These are phyloP conservation scores for Cicer judaicum DNA, from an alignment of 306 rosid species.

Conservation along the genomic window DNA sequence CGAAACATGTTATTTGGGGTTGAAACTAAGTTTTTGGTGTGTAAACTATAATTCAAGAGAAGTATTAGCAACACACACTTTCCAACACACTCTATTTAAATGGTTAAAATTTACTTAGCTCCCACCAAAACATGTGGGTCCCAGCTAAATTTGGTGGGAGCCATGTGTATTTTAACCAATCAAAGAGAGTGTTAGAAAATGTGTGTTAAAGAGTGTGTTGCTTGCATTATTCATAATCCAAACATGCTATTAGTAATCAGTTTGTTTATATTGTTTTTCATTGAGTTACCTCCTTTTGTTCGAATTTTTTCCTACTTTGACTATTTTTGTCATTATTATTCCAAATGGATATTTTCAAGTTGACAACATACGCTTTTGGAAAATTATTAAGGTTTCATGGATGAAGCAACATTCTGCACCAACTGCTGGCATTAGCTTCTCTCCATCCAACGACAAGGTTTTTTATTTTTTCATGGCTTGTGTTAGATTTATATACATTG, in stretches of 20 bases:
- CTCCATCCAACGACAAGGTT: conserved; percentile 98
- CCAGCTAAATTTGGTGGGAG: no score
- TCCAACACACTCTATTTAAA: no score
- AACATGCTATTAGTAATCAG: conserved; percentile 11
- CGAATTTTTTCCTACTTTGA: conserved; percentile 28
- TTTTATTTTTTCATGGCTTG: conserved; percentile 27
- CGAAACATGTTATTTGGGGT: not conserved
- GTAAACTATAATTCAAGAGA: not conserved
- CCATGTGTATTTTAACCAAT: no score
- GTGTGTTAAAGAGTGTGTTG: no score
- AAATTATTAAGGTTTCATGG: conserved; percentile 77
- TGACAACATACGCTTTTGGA: conserved; percentile 1
- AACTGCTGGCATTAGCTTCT: conserved; percentile 95
- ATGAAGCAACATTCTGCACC: conserved; percentile 98
- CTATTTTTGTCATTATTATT: conserved; percentile 35
- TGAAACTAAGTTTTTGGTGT: conserved; percentile 3
- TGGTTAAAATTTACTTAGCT: no score
- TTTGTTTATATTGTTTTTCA: conserved; percentile 30
- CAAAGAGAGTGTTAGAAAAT: no score
- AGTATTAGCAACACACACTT: no score
- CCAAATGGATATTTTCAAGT: conserved; percentile 8
- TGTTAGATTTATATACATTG: conserved; percentile 28
- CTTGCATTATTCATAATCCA: not conserved
- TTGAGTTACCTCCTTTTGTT: conserved; percentile 12
- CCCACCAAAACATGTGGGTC: no score